Base-by-base conservation (phyloP, 805 yeast genomes). In the Cyberlindnera xylosilytica region DNA sequence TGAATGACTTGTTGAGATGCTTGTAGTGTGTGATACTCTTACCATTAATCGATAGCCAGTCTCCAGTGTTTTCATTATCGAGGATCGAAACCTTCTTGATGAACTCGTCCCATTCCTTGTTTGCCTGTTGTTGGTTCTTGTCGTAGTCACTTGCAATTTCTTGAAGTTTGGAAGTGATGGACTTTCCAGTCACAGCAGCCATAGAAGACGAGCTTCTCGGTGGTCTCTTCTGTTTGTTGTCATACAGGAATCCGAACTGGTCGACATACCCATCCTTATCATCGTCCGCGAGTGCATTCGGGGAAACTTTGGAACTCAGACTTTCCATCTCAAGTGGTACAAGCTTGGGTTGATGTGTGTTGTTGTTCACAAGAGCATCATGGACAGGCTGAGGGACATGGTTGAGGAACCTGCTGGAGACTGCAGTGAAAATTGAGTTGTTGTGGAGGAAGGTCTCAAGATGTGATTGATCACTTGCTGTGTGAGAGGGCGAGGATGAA, bases 51-150 rank as follows among this genome's bases (percentile, higher is more conserved):
- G 74, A 70, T 22, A 73, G 61, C 27, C 66, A 52, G 39, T 66
- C 66, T 8, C 60, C 66, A 20, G 45, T 52, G 18, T 51, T 42
- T 26, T 54, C 60, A 15, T 53, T 53, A 16, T 56, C 51, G 24
- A 56, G 44, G 18, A 59, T 38, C 11, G 76, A 67, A 9, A 89
- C 95, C 46, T 73, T 75, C 46, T 76, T 76, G 29, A 91, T 74
- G 28, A 74, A 74, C 27, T 65, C 79, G 6, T 73, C 74, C 81
- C 81, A 76, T 42, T 65, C 61, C 20, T 63, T 56, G 22, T 63
- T 63, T 19, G 65, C 66, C 19, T 64, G 61, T 16, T 63, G 56
- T 39, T 67, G 73, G 12, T 60, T 57, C 11, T 62, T 64, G 47
- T 76, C 79, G 50, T 76, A 76, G 17, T 63, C 62, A 39, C 66